Base-by-base conservation (phyloP, 2,329 filamentous ascomycete species). In the Sclerotinia subarctica region DNA sequence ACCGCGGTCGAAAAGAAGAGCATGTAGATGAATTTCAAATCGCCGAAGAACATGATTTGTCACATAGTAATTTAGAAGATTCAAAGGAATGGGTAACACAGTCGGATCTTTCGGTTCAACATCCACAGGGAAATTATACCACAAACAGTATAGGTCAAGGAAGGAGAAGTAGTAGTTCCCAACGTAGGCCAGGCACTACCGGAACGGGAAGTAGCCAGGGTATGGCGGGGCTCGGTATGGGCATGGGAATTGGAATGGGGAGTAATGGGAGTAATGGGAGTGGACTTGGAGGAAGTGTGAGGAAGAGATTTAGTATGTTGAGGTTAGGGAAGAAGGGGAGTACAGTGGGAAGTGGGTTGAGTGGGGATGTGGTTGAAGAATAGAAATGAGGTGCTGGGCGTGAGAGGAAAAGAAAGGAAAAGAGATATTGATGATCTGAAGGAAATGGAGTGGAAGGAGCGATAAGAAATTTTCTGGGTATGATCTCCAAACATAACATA, bases 291-390 rank as follows among this genome's bases (percentile, higher is more conserved):
- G 59, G 46, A 8, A 75, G 73, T 67, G 76, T 78, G 44, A 71
- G 73, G 60, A 78, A 77, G 69, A 67, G 76, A 52, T 69, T 78
- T 11, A 77, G 74, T 57, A 69, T 75, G 54, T 54, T 78, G 47
- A 76, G 71, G 58, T 53, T 78, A 53, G 76, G 76, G 26, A 79
- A 77, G 71, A 80, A 79, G 71, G 72, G 63, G 21, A 79, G 78
- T 68, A 78, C 75, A 63, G 69, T 69, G 7, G 77, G 73, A 69
- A 75, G 77, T 46, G 53, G 74, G 29, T 70, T 69, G 42, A 74
- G 71, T 65, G 73, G 75, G 2, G 69, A 69, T 42, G 75, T 75
- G 69, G 75, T 26, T 4, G 66, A 68, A 21, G 66, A 68, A 63
- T 67, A 62, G 38, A 11, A 38, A 15, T 11, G 19, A 35, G 53